Evolutionary conservation across 345 rosid species (phyloP).

Genomic region (Euclidium syriacum): DNA sequence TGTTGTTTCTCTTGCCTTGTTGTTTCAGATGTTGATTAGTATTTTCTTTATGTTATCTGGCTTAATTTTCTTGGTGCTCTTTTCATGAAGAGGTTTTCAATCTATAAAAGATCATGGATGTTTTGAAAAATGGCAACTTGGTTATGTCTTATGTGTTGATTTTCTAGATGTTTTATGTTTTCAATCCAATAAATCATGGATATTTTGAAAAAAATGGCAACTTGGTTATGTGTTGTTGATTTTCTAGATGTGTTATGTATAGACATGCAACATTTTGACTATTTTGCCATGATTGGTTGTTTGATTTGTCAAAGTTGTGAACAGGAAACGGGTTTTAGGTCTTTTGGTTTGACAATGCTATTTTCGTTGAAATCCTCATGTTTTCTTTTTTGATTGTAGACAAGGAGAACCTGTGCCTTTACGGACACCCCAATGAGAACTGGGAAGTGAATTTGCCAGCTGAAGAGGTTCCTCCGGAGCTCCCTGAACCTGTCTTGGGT

Average conservation of each 20-base stretch:
- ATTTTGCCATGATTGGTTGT: neutral
- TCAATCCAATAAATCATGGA: neutral
- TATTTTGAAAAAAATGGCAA: neutral
- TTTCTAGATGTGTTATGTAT: neutral
- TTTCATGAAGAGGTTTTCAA: neutral
- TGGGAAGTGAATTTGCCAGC: conserved; percentile 96
- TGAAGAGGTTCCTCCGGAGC: conserved; percentile 94
- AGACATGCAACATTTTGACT: too few species aligned
- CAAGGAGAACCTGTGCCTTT: conserved; percentile 83
- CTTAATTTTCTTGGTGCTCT: conserved; percentile 10
- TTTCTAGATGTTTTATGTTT: neutral
- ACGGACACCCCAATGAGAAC: conserved; percentile 72
- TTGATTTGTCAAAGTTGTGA: neutral
- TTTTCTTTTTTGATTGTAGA: conserved; percentile 36
- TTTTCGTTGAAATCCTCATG: neutral
- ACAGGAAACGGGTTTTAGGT: neutral
- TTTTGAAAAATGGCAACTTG: neutral
- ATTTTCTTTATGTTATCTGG: conserved; percentile 2
- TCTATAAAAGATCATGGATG: neutral
- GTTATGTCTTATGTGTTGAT: neutral
- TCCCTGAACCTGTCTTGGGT: conserved; percentile 93
- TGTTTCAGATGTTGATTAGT: neutral
- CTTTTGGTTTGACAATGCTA: neutral
- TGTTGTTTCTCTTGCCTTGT: neutral
- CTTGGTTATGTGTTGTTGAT: neutral